These are phyloP conservation scores for Daedalea quercina DNA, from an alignment of 768 basidiomycete genomes.

Conservation along the genomic window DNA sequence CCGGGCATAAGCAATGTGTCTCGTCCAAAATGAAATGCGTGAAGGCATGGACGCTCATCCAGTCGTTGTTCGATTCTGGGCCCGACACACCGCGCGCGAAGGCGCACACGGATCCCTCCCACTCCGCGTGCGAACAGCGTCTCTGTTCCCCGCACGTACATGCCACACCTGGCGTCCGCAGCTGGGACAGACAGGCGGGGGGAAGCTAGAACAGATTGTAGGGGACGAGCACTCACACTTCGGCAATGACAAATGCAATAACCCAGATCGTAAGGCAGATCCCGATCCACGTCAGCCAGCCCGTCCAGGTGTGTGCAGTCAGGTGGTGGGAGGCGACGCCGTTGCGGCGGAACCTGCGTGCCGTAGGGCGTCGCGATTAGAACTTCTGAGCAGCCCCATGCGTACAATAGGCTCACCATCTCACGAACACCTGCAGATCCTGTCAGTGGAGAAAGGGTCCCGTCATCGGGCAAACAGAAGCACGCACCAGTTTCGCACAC, in stretches of 20 bases:
- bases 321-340: conserved; percentile 21
- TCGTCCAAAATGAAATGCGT: neutral
- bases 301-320: conserved; percentile 19
- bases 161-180: too few relatives aligned
- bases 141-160: too few relatives aligned
- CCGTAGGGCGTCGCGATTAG: too few relatives aligned
- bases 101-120: too few relatives aligned
- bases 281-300: conserved; percentile 23
- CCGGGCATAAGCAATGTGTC: neutral
- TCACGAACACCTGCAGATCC: conserved; percentile 13
- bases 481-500: conserved; percentile 21
- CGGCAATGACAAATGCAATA: conserved; percentile 23
- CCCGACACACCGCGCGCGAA: too few relatives aligned
- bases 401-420: conserved; percentile 12
- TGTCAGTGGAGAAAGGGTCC: too few relatives aligned
- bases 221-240: conserved; percentile 17
- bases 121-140: too few relatives aligned
- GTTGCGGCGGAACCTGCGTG: conserved; percentile 19
- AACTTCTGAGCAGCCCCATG: too few relatives aligned
- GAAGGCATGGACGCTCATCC: neutral
- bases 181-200: neutral
- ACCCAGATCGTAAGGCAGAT: conserved; percentile 21
- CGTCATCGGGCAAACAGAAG: neutral
- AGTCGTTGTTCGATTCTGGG: too few relatives aligned
- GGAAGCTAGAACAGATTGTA: too few relatives aligned